These are phyloP conservation scores for Tetrahymena malaccensis DNA, from an alignment of 73 alveolate species.

Conservation along the genomic window DNA sequence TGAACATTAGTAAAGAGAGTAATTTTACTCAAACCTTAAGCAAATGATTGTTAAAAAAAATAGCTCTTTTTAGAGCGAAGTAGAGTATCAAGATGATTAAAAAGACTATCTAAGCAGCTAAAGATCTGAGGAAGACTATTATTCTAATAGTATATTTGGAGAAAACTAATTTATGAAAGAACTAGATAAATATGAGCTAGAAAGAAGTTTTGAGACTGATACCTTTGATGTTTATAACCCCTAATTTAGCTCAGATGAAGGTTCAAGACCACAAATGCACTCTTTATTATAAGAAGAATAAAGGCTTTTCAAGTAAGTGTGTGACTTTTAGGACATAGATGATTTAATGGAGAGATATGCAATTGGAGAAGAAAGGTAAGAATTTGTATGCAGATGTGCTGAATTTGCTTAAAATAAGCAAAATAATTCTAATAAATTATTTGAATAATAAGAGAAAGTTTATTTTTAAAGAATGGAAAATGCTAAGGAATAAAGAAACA, in stretches of 20 bases:
- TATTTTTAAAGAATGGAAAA: neutral
- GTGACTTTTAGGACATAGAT: neutral
- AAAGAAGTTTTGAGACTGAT: neutral
- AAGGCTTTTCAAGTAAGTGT: neutral
- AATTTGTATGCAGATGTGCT: neutral
- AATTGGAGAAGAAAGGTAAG: neutral
- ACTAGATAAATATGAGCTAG: neutral
- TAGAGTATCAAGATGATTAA: neutral
- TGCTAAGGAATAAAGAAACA: neutral
- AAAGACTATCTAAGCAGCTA: neutral
- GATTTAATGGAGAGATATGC: neutral
- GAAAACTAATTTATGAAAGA: neutral
- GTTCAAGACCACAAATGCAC: neutral
- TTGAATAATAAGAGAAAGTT: neutral
- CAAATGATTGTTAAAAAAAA: too few species aligned
- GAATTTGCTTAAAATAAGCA: neutral
- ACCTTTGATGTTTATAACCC: neutral
- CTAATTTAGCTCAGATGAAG: neutral
- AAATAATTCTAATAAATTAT: neutral
- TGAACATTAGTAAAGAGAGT: neutral
- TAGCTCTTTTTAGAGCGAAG: neutral
- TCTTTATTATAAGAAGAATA: neutral
- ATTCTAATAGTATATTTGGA: neutral
- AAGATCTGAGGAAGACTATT: neutral
- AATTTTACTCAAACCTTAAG: too few species aligned